These are phyloP conservation scores for Lachnum nothofagi DNA, from an alignment of 2,329 filamentous ascomycete species.

Conservation along the genomic window DNA sequence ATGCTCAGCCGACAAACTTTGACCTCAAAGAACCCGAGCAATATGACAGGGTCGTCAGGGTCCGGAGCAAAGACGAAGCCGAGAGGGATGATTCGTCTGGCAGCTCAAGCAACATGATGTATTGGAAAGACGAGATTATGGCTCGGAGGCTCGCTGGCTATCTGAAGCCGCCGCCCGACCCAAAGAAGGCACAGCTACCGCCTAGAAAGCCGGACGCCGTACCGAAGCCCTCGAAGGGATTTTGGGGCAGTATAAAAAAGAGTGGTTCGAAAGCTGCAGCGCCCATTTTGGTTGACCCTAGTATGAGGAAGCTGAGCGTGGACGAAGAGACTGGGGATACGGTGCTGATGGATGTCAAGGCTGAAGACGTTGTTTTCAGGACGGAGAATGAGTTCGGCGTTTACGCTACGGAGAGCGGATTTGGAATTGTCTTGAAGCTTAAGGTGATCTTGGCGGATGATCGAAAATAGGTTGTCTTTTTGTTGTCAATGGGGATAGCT, in stretches of 20 bases:
- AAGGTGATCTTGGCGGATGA: slow-evolving; percentile 10
- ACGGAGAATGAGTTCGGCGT: slow-evolving; percentile 70
- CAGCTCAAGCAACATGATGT: slow-evolving; percentile 13
- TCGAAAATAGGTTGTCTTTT: not conserved
- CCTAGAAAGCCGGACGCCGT: slow-evolving; percentile 8
- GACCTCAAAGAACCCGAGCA: slow-evolving; percentile 20
- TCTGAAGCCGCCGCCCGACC: slow-evolving; percentile 18
- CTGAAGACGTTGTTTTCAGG: slow-evolving; percentile 49
- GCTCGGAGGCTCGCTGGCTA: slow-evolving; percentile 21
- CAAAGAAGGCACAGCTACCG: slow-evolving; percentile 11
- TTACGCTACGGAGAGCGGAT: slow-evolving; percentile 26
- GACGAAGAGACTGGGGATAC: slow-evolving; percentile 11
- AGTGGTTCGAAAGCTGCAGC: not conserved
- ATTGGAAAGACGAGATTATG: slow-evolving; percentile 27
- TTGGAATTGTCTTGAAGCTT: slow-evolving; percentile 26
- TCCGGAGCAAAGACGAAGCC: slow-evolving; percentile 19
- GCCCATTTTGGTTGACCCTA: slow-evolving; percentile 4
- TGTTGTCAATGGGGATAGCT: too few species aligned
- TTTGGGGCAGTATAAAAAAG: slow-evolving; percentile 23
- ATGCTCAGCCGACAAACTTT: slow-evolving; percentile 24
- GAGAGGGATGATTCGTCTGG: slow-evolving; percentile 3
- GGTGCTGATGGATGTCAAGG: slow-evolving; percentile 25
- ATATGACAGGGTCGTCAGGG: slow-evolving; percentile 20
- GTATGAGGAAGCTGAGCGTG: not conserved
- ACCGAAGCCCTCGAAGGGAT: slow-evolving; percentile 5